Base-by-base conservation (phyloP, 2,329 filamentous ascomycete genomes). In the Stachybotrys elegans region DNA sequence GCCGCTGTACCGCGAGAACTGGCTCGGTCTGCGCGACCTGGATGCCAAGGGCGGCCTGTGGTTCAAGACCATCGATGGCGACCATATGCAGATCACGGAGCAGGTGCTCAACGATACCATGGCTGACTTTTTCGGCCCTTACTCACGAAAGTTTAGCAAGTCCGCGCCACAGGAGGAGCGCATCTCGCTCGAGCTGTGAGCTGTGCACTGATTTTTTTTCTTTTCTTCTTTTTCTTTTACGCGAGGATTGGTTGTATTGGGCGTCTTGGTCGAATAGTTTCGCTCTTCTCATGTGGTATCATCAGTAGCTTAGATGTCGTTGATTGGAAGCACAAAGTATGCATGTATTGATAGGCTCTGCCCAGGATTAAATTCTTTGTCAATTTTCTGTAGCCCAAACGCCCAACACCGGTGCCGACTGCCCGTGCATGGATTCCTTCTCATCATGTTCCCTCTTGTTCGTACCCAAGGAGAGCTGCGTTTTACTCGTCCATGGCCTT, bases 1-100 rank as follows among this genome's bases (percentile, higher is more conserved):
- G 46, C 63, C 66, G 22, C 71, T 97, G 2, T 98, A 96, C 65
- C 79, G 78, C 53, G 85, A 97, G 67, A 92, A 98, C 69, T 98
- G 93, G 93, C 70, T 98, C 22, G 93, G 93, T 1, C 70, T 98
- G 62, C 86, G 79, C 62, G 68, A 70, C 55, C 69, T 98, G 57
- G 91, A 96, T 67, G 70, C 84, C 62, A 86, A 86, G 69, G 88
- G 85, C 3, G 87, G 79, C 1, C 68, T 98, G 55, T 76, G 83
- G 45, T 95, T 96, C 66, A 73, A 81, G 61, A 82, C 73, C 3
- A 76, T 82, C 1, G 73, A 82, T 5, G 93, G 92, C 1, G 78
- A 79, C 20, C 93, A 98, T 69, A 97, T 98, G 90, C 69, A 83
- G 49, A 69, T 97, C 49, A 68, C 72, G 1, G 80, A 88, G 11